A percentile compares a stretch with the other conserved stretches of the same genome.
Evolutionary conservation across 768 basidiomycete species (phyloP).

Genomic region (Mycena floridula): DNA sequence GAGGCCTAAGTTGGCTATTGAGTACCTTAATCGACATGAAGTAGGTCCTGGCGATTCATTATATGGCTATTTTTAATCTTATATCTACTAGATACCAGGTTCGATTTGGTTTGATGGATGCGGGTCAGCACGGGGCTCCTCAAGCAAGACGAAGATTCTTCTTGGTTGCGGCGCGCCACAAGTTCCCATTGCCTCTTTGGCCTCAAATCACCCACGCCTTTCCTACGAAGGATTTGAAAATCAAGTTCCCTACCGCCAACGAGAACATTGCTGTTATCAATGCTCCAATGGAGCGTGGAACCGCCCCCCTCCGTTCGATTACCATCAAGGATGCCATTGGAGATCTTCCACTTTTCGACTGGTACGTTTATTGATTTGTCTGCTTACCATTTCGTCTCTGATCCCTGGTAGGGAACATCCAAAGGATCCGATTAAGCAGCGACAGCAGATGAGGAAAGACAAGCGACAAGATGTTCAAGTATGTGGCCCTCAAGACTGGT

Average conservation of each 20-base stretch:
- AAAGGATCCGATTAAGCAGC: too few species aligned
- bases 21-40: conserved; percentile 59
- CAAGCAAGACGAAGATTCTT: conserved; percentile 52
- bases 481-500: too few species aligned
- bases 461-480: too few species aligned
- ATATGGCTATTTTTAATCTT: neutral
- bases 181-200: conserved; percentile 37
- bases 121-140: conserved; percentile 51
- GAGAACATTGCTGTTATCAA: conserved; percentile 30
- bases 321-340: conserved; percentile 68
- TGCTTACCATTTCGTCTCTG: neutral
- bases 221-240: conserved; percentile 38
- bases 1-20: conserved; percentile 41
- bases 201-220: conserved; percentile 56
- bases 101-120: conserved; percentile 43
- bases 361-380: conserved; percentile 34
- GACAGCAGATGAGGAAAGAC: too few species aligned
- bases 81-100: conserved; percentile 46
- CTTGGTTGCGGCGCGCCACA: conserved; percentile 39
- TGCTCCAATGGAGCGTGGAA: conserved; percentile 41
- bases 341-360: conserved; percentile 70
- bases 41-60: conserved; percentile 30
- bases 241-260: conserved; percentile 38
- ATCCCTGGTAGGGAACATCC: too few species aligned
- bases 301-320: conserved; percentile 50